Evolutionary conservation across 495 filamentous ascomycete genomes (phyloP).

Genomic region (Viridothelium virens): DNA sequence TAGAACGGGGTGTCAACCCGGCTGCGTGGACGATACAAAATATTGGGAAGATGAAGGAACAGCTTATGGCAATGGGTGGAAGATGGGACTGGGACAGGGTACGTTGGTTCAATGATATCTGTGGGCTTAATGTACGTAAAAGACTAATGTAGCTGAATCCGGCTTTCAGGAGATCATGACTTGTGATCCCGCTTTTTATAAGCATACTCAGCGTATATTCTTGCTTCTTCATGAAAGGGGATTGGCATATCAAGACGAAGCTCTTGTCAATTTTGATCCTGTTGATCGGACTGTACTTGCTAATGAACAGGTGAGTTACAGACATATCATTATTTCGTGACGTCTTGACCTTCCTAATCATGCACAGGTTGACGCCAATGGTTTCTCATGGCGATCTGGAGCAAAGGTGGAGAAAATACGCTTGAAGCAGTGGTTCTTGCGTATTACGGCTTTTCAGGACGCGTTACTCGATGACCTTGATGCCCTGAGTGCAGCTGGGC

Average conservation of each 20-base stretch:
- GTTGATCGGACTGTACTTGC: conserved; percentile 83
- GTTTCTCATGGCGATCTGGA: conserved; percentile 79
- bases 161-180: conserved; percentile 65
- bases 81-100: conserved; percentile 77
- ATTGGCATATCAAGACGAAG: conserved; percentile 69
- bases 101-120: conserved; percentile 31
- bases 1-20: conserved; percentile 72
- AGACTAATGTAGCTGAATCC: conserved; percentile 4
- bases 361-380: conserved; percentile 61
- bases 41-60: conserved; percentile 75
- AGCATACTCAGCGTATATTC: conserved; percentile 82
- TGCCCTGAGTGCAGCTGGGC: conserved; percentile 48
- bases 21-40: conserved; percentile 71
- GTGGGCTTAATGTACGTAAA: neutral
- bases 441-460: conserved; percentile 70
- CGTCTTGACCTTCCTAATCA: neutral
- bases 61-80: conserved; percentile 66
- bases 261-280: conserved; percentile 83
- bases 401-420: conserved; percentile 73
- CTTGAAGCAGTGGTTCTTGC: conserved; percentile 85
- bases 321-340: neutral
- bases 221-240: conserved; percentile 61
- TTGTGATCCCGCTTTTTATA: conserved; percentile 75
- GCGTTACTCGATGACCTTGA: conserved; percentile 66
- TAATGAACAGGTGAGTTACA: conserved; percentile 59